Conservation (phyloP, 2,329 filamentous ascomycete species). For the Pestalotiopsis sp. region DNA sequence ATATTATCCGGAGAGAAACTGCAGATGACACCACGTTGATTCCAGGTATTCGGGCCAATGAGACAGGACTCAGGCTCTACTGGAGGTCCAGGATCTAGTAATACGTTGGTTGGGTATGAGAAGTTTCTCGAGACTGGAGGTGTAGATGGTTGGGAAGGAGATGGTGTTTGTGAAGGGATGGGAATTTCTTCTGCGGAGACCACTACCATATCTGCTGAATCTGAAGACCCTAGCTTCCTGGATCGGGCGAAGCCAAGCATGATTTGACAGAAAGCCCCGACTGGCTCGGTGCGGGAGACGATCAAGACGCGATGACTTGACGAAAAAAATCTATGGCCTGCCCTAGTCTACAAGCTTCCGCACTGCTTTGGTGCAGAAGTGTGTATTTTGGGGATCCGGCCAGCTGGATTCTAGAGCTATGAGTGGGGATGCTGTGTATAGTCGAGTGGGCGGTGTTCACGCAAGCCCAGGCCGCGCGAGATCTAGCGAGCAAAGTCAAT, state of each 20-base stretch:
- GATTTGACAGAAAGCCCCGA: constrained; percentile 14
- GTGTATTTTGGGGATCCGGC: background rate
- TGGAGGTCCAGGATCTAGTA: constrained; percentile 3
- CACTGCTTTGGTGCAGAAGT: background rate
- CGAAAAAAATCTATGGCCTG: constrained; percentile 21
- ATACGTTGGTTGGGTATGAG: constrained; percentile 30
- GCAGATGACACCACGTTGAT: constrained; percentile 30
- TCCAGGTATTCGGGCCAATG: constrained; percentile 23
- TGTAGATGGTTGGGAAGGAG: constrained; percentile 14
- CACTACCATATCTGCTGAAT: constrained; percentile 14
- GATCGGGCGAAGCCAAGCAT: constrained; percentile 31
- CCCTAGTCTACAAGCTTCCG: background rate
- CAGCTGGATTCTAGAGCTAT: background rate
- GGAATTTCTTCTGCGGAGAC: constrained; percentile 19
- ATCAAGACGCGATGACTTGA: background rate
- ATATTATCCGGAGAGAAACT: constrained; percentile 25
- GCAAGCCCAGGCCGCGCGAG: background rate
- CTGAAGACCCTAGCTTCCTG: constrained; percentile 26
- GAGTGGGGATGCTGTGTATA: background rate
- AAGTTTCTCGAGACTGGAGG: constrained; percentile 30
- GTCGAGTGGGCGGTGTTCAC: background rate
- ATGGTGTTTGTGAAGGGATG: constrained; percentile 14
- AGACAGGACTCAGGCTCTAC: constrained; percentile 11
- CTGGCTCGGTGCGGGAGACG: background rate
- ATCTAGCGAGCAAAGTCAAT: background rate